Evolutionary conservation across 2,329 filamentous ascomycete genomes (phyloP).

Genomic region (Hypoxylon sp.): DNA sequence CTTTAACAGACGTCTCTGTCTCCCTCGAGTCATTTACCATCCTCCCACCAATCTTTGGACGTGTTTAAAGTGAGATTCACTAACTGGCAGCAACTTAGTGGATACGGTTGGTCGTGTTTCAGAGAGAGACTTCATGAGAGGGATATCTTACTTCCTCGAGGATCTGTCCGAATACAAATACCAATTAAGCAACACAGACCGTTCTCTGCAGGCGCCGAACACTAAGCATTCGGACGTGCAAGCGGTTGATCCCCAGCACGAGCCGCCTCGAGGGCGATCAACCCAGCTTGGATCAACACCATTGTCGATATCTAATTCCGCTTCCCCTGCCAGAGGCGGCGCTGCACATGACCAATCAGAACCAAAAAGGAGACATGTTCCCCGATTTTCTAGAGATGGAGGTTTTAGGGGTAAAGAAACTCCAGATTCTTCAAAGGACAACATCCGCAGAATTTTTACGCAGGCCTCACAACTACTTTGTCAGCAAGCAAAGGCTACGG

Average conservation of each 20-base stretch:
- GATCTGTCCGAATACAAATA: constrained; percentile 47
- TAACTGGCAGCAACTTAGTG: constrained; percentile 32
- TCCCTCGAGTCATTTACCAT: neutral
- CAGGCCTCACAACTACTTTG: constrained; percentile 46
- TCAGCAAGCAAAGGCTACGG: constrained; percentile 42
- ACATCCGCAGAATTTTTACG: constrained; percentile 42
- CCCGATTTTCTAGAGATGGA: constrained; percentile 33
- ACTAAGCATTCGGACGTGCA: constrained; percentile 25
- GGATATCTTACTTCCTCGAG: constrained; percentile 47
- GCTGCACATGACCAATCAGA: constrained; percentile 1
- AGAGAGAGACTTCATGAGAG: constrained; percentile 47
- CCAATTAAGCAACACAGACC: constrained; percentile 40
- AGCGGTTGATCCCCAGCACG: constrained; percentile 37
- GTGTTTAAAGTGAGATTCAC: neutral
- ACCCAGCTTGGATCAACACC: constrained; percentile 6
- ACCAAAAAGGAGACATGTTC: constrained; percentile 1
- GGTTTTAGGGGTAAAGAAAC: constrained; percentile 18
- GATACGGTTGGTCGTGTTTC: constrained; percentile 44
- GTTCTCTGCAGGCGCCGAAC: constrained; percentile 15
- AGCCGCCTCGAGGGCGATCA: constrained; percentile 27
- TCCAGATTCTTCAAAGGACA: constrained; percentile 31
- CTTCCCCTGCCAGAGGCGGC: constrained; percentile 7
- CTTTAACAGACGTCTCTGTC: neutral
- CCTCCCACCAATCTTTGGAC: neutral
- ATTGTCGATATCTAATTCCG: neutral